Conservation (phyloP, 2,329 filamentous ascomycete species). For the Aspergillus ochraceoroseus region DNA sequence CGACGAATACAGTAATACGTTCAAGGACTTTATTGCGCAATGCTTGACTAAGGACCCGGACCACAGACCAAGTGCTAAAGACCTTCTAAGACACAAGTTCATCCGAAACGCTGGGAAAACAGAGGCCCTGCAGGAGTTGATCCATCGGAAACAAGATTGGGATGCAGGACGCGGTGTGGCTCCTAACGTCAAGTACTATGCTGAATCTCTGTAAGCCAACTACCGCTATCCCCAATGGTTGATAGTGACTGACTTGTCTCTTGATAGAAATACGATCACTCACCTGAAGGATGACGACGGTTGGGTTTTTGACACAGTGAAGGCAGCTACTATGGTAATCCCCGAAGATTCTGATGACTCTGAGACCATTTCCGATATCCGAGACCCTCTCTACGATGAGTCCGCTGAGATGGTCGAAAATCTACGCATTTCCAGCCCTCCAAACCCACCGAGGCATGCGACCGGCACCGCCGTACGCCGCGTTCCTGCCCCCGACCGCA, state of each 20-base stretch:
- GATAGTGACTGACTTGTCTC: conserved; percentile 16
- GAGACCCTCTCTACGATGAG: conserved; percentile 35
- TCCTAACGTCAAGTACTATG: conserved; percentile 77
- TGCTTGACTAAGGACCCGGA: conserved; percentile 93
- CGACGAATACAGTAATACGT: conserved; percentile 72
- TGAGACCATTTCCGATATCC: conserved; percentile 42
- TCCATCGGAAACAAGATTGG: conserved; percentile 73
- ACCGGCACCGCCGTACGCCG: conserved; percentile 55
- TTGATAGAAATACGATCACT: conserved; percentile 55
- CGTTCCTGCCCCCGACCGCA: conserved; percentile 44
- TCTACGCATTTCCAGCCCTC: conserved; percentile 43
- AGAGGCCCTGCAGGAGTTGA: conserved; percentile 80
- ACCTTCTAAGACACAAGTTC: conserved; percentile 82
- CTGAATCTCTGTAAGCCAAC: conserved; percentile 70
- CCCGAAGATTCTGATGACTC: conserved; percentile 51
- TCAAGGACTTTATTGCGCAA: conserved; percentile 87
- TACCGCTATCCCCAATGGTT: conserved; percentile 9
- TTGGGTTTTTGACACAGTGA: conserved; percentile 95
- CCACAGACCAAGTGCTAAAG: conserved; percentile 74
- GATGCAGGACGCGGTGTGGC: conserved; percentile 67
- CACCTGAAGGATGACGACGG: conserved; percentile 66
- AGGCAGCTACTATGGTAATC: conserved; percentile 58
- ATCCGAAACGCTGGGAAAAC: conserved; percentile 81
- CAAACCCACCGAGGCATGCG: conserved; percentile 47
- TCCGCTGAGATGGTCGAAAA: conserved; percentile 40